Percentiles rank a stretch among this genome's conserved stretches.
Evolutionary conservation across 2,329 filamentous ascomycete species (phyloP).

Genomic region (Clonostachys sp.): DNA sequence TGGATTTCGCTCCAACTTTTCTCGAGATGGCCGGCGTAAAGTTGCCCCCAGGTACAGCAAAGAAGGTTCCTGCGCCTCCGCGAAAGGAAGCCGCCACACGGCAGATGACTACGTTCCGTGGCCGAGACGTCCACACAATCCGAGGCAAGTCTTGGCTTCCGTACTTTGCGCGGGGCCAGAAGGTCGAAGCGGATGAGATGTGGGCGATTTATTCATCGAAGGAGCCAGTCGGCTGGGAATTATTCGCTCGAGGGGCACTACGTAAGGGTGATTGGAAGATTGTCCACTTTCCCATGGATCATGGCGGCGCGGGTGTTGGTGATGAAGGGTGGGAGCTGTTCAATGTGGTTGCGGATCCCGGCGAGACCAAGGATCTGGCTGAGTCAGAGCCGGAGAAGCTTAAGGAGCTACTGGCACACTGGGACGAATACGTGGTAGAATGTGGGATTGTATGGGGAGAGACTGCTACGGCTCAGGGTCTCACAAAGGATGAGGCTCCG

Average conservation of each 20-base stretch:
- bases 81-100: too few species aligned
- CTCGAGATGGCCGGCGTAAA: constrained; percentile 37
- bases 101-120: constrained; percentile 21
- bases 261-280: constrained; percentile 54
- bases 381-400: background rate
- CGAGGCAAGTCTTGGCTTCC: constrained; percentile 39
- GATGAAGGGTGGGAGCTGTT: constrained; percentile 47
- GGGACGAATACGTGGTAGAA: background rate
- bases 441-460: background rate
- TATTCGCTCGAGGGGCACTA: constrained; percentile 44
- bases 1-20: constrained; percentile 42
- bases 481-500: background rate
- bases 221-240: constrained; percentile 50
- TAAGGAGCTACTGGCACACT: background rate
- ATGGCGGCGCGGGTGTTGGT: constrained; percentile 29
- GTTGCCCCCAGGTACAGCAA: constrained; percentile 27
- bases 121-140: constrained; percentile 44
- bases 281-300: constrained; percentile 48
- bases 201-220: constrained; percentile 16
- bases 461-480: background rate
- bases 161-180: constrained; percentile 30
- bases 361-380: constrained; percentile 25
- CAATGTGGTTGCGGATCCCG: constrained; percentile 44
- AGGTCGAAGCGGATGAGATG: constrained; percentile 37
- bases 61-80: constrained; percentile 1